Percentiles rank a stretch among this genome's conserved stretches.
Conservation (phyloP, 1,284 basidiomycete genomes). For the Chalciporus sp. region DNA sequence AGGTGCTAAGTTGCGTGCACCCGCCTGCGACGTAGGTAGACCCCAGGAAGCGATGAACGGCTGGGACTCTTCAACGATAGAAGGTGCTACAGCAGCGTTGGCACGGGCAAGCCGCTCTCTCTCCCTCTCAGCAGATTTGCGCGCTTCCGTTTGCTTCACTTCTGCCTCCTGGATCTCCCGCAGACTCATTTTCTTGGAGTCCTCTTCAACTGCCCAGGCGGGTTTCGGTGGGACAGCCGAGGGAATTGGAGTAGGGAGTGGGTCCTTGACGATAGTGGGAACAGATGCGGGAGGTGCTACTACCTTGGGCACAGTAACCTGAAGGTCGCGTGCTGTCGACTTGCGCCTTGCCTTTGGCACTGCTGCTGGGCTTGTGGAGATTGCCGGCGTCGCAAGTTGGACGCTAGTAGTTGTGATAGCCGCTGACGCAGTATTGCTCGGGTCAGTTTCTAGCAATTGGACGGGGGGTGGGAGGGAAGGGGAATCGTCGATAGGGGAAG, state of each 20-base stretch:
- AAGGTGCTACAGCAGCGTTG: constrained; percentile 38
- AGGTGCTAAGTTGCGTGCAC: constrained; percentile 46
- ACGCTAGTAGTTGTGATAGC: constrained; percentile 8
- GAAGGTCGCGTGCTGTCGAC: constrained; percentile 30
- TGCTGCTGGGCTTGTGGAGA: constrained; percentile 5
- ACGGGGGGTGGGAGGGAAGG: constrained; percentile 3
- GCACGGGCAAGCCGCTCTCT: constrained; percentile 59
- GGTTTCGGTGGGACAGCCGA: constrained; percentile 43
- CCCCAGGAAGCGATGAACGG: constrained; percentile 78
- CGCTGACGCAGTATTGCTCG: constrained; percentile 15
- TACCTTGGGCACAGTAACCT: constrained; percentile 27
- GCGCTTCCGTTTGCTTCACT: constrained; percentile 76
- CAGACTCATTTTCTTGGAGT: constrained; percentile 70
- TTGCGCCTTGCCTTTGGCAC: constrained; percentile 34
- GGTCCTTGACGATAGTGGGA: constrained; percentile 22
- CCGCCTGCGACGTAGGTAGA: constrained; percentile 71
- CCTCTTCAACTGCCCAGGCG: constrained; percentile 69
- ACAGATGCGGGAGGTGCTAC: constrained; percentile 13
- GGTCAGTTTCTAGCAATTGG: constrained; percentile 18
- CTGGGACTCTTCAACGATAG: constrained; percentile 55
- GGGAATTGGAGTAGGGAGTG: constrained; percentile 26
- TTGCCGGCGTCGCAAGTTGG: constrained; percentile 9
- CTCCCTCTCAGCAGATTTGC: constrained; percentile 69
- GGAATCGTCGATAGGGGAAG: constrained; percentile 17
- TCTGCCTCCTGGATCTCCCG: constrained; percentile 97